phyloP scores from a whole-genome alignment of 192 early-diverging fungal genomes.

The Spinellus fusiger region DNA sequence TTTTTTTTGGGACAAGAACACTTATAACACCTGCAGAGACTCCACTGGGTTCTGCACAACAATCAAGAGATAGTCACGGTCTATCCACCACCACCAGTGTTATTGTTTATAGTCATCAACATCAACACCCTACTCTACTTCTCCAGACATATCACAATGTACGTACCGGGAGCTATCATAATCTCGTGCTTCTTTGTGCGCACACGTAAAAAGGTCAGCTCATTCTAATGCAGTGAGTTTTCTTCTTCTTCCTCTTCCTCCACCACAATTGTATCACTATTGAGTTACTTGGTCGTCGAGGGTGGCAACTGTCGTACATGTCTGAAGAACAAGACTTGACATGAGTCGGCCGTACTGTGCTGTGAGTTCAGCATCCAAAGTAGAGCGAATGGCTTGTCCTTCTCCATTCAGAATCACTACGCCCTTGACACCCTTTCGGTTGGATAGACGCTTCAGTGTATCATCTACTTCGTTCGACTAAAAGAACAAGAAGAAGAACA shows the following conservation, averaged over 20 bases:
- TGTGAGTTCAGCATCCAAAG: slow-evolving; percentile 71
- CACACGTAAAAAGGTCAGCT: slow-evolving; percentile 89
- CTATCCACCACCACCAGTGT: no score
- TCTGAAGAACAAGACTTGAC: slow-evolving; percentile 72
- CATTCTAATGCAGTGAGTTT: slow-evolving; percentile 57
- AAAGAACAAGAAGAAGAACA: no score
- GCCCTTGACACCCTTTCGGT: slow-evolving; percentile 87
- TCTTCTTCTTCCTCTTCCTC: background rate
- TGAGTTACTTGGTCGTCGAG: slow-evolving; percentile 73
- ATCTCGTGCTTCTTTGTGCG: slow-evolving; percentile 94
- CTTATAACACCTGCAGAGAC: slow-evolving; percentile 13
- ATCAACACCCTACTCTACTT: no score
- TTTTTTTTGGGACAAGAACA: no score
- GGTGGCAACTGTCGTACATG: slow-evolving; percentile 67
- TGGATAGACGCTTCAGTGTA: slow-evolving; percentile 80
- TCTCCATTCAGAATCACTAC: slow-evolving; percentile 90
- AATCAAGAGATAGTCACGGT: slow-evolving; percentile 79
- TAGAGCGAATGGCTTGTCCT: slow-evolving; percentile 86
- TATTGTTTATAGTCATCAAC: no score
- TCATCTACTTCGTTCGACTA: slow-evolving; percentile 64
- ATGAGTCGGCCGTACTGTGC: slow-evolving; percentile 82
- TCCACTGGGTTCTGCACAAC: slow-evolving; percentile 69
- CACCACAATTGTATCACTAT: background rate
- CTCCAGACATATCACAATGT: no score
- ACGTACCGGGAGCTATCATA: slow-evolving; percentile 92